Evolutionary conservation across 2,329 filamentous ascomycete genomes (phyloP).

Genomic region (Hawksworthiomyces lignivorus): DNA sequence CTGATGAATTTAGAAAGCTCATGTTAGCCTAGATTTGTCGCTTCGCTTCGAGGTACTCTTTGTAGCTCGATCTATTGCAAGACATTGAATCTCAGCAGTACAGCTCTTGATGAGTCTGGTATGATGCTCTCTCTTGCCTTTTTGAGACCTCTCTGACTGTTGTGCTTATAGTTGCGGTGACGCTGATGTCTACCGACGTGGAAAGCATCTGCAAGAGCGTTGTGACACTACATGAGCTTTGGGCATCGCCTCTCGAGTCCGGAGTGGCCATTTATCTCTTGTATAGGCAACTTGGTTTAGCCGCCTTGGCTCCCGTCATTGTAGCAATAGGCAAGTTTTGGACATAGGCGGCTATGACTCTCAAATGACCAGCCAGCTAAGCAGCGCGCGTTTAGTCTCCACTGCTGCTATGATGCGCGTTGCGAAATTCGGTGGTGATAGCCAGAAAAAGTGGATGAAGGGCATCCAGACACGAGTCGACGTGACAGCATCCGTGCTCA

Average conservation of each 20-base stretch:
- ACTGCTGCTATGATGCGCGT: not conserved
- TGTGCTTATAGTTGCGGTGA: too few relatives aligned
- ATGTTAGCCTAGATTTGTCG: too few relatives aligned
- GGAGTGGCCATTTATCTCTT: slow-evolving; percentile 11
- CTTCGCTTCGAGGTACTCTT: slow-evolving; percentile 19
- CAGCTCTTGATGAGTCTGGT: slow-evolving; percentile 16
- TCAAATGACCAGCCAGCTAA: too few relatives aligned
- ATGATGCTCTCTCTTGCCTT: too few relatives aligned
- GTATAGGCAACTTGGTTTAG: slow-evolving; percentile 9
- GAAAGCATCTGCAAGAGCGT: slow-evolving; percentile 18
- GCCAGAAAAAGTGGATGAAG: slow-evolving; percentile 31
- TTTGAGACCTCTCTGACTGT: too few relatives aligned
- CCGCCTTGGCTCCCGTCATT: slow-evolving; percentile 2
- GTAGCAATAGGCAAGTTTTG: too few relatives aligned
- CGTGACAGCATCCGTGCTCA: slow-evolving; percentile 37
- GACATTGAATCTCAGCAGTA: slow-evolving; percentile 15
- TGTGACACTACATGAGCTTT: slow-evolving; percentile 18
- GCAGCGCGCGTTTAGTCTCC: too few relatives aligned
- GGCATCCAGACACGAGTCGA: slow-evolving; percentile 41
- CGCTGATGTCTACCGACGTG: slow-evolving; percentile 24
- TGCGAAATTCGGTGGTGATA: not conserved
- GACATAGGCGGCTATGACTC: too few relatives aligned
- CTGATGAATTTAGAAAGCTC: too few relatives aligned
- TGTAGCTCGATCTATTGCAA: slow-evolving; percentile 25
- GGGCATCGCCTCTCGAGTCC: slow-evolving; percentile 10